phyloP scores from a whole-genome alignment of 768 basidiomycete species.

The Russula compacta region DNA sequence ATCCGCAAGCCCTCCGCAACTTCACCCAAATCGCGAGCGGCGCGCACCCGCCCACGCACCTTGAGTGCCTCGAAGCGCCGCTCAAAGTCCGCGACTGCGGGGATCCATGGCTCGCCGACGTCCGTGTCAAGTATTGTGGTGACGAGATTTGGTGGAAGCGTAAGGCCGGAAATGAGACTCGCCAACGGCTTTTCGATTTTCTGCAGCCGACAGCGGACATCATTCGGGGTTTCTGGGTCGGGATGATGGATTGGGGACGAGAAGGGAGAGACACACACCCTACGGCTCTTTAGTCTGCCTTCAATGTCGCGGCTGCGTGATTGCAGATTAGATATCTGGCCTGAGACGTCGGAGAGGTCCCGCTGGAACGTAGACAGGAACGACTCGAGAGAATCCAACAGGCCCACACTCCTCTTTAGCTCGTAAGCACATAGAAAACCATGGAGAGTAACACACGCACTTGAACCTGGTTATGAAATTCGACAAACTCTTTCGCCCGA shows the following conservation, averaged over 20 bases:
- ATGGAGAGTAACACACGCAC: conserved; percentile 30
- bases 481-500: conserved; percentile 60
- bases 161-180: conserved; percentile 68
- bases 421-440: neutral
- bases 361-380: conserved; percentile 95
- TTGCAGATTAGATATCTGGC: conserved; percentile 93
- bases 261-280: conserved; percentile 44
- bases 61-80: conserved; percentile 57
- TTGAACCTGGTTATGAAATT: conserved; percentile 88
- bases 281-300: conserved; percentile 69
- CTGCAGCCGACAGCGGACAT: conserved; percentile 33
- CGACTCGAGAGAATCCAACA: conserved; percentile 80
- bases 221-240: neutral
- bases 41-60: conserved; percentile 73
- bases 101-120: conserved; percentile 85
- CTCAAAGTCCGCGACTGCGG: conserved; percentile 75
- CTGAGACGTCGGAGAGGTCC: conserved; percentile 89
- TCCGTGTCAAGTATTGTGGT: conserved; percentile 72
- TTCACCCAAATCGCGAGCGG: conserved; percentile 73
- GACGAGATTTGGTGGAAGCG: conserved; percentile 73
- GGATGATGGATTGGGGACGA: neutral
- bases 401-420: conserved; percentile 68
- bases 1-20: conserved; percentile 82
- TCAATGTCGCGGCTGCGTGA: conserved; percentile 87
- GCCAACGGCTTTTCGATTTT: conserved; percentile 84